phyloP scores from a whole-genome alignment of 306 rosid genomes.

The Hylodesmum podocarpum region DNA sequence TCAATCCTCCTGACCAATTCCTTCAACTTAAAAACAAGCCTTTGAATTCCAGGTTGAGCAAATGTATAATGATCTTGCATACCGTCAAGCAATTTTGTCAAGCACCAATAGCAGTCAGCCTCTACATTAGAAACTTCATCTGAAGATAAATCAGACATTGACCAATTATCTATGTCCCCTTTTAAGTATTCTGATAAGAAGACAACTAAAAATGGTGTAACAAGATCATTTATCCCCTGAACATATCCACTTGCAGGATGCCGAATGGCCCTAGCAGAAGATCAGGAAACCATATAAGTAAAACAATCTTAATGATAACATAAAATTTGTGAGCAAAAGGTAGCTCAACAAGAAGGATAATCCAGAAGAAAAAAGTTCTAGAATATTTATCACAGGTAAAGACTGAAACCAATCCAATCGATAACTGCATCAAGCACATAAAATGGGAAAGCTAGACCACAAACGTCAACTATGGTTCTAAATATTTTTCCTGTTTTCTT shows the following conservation, averaged over 20 bases:
- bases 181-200: conserved; percentile 83
- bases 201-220: conserved; percentile 87
- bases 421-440: not conserved
- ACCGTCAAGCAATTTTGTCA: conserved; percentile 90
- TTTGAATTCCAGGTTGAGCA: conserved; percentile 98
- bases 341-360: not conserved
- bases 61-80: conserved; percentile 99
- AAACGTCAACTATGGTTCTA: not conserved
- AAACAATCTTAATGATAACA: not conserved
- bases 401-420: not conserved
- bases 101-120: conserved; percentile 97
- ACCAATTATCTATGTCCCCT: conserved; percentile 78
- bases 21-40: conserved; percentile 91
- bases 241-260: conserved; percentile 99
- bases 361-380: not conserved
- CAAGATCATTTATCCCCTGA: conserved; percentile 98
- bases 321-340: not conserved
- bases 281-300: conserved; percentile 31
- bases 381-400: conserved; percentile 8
- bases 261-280: conserved; percentile 83
- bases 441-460: conserved; percentile 12
- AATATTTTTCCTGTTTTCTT: not conserved
- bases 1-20: conserved; percentile 92
- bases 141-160: conserved; percentile 64
- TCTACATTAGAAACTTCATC: conserved; percentile 68